A percentile compares a stretch with the other conserved stretches of the same genome.
Evolutionary conservation across 2,329 filamentous ascomycete genomes (phyloP).

Genomic region (Aureobasidium pullulans): DNA sequence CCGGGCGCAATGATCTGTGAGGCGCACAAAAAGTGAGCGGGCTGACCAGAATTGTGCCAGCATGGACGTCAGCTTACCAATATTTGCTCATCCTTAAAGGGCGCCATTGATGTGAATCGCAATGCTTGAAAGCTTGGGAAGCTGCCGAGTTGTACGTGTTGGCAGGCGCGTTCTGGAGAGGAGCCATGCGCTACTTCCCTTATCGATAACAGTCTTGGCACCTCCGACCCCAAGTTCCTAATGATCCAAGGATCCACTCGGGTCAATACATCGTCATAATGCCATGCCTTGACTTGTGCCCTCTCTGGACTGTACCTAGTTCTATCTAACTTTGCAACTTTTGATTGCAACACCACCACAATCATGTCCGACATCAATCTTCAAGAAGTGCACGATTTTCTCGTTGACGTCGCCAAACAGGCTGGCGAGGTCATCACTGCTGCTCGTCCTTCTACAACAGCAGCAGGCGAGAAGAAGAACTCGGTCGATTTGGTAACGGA

Average conservation of each 20-base stretch:
- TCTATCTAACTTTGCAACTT: background rate
- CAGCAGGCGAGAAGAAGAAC: constrained; percentile 43
- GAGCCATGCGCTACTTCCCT: background rate
- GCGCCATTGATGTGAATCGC: constrained; percentile 28
- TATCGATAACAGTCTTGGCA: background rate
- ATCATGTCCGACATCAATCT: constrained; percentile 28
- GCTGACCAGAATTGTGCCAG: too few species aligned
- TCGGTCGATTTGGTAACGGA: constrained; percentile 57
- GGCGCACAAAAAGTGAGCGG: background rate
- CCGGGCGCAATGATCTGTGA: constrained; percentile 65
- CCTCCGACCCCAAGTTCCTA: background rate
- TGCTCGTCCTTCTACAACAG: constrained; percentile 35
- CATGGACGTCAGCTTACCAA: constrained; percentile 25
- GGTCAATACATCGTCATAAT: too few species aligned
- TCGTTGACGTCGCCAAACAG: constrained; percentile 38
- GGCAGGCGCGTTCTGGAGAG: background rate
- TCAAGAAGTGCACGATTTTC: constrained; percentile 42
- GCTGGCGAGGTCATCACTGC: constrained; percentile 40
- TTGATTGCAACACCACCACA: background rate
- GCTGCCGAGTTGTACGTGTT: constrained; percentile 9
- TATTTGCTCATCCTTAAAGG: constrained; percentile 40
- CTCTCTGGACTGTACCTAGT: background rate
- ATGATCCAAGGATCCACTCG: background rate
- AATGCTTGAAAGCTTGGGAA: background rate
- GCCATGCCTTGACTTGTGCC: background rate